Percentiles rank a stretch among this genome's conserved stretches.
These are phyloP conservation scores for Leccinum subtestaceum DNA, from an alignment of 768 basidiomycete species.

Conservation along the genomic window DNA sequence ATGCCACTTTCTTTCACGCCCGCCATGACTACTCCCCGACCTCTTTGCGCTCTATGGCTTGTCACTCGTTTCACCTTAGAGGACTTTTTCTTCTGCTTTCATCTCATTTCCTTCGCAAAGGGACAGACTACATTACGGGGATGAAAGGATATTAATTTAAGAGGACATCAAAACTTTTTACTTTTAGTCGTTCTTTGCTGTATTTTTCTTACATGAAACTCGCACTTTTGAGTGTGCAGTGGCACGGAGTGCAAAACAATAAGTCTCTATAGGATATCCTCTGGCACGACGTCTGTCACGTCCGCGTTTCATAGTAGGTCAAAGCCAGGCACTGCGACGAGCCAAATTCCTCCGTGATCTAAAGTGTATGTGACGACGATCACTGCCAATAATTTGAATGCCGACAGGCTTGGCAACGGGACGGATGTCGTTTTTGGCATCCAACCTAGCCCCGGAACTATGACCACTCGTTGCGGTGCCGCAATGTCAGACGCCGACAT, in stretches of 20 bases:
- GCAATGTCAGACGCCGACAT: neutral
- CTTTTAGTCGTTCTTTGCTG: neutral
- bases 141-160: neutral
- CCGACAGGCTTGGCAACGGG: neutral
- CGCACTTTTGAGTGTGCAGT: neutral
- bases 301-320: neutral
- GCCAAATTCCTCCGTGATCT: neutral
- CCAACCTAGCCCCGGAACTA: neutral
- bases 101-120: neutral
- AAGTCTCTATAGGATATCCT: neutral
- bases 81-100: neutral
- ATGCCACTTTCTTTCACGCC: neutral
- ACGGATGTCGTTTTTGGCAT: neutral
- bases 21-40: constrained; percentile 16
- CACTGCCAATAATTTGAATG: neutral
- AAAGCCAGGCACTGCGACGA: neutral
- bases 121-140: constrained; percentile 6
- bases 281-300: neutral
- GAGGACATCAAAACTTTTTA: neutral
- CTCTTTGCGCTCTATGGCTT: neutral
- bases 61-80: constrained; percentile 11
- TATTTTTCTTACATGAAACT: neutral
- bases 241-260: neutral
- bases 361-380: neutral
- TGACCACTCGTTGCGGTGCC: neutral